A percentile compares a stretch with the other conserved stretches of the same genome.
Evolutionary conservation across 2,329 filamentous ascomycete species (phyloP).

Genomic region (Phoma sp.): DNA sequence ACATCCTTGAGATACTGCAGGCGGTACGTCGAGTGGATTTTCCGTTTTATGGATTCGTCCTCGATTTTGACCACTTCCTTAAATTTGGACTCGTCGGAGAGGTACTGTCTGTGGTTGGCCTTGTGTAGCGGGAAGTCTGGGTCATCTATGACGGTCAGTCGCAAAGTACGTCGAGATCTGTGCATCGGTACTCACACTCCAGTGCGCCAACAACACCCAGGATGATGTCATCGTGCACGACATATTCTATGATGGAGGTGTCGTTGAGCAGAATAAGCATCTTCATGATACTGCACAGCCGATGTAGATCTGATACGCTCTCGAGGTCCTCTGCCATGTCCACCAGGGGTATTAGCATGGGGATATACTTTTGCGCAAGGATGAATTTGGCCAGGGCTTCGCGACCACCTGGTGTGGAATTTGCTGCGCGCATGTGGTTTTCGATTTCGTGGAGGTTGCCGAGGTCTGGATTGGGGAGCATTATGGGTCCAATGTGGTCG

Average conservation of each 20-base stretch:
- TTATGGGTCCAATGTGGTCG: conserved; percentile 73
- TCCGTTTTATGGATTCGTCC: conserved; percentile 78
- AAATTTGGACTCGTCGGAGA: conserved; percentile 85
- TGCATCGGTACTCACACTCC: conserved; percentile 66
- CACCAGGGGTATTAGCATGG: conserved; percentile 84
- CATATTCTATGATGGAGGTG: conserved; percentile 89
- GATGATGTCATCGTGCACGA: conserved; percentile 87
- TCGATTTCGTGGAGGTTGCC: conserved; percentile 85
- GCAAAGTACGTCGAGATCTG: not conserved
- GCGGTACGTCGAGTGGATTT: conserved; percentile 96
- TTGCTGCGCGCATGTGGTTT: conserved; percentile 79
- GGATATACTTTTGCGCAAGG: conserved; percentile 83
- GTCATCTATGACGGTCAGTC: conserved; percentile 65
- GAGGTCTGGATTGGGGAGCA: conserved; percentile 80
- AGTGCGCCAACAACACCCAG: conserved; percentile 92
- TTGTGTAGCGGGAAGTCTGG: conserved; percentile 98
- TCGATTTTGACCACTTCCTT: conserved; percentile 96
- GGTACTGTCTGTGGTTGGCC: conserved; percentile 93
- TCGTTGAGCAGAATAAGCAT: conserved; percentile 93
- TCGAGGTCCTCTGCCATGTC: conserved; percentile 91
- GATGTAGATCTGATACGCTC: conserved; percentile 83
- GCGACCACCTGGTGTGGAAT: conserved; percentile 74
- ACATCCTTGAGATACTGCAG: conserved; percentile 97
- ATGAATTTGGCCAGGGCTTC: conserved; percentile 89
- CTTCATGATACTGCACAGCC: conserved; percentile 98